Evolutionary conservation across 345 rosid species (phyloP), one percentile per base, ranked within the genome.

Genomic region (Tarenaya hassleriana): DNA sequence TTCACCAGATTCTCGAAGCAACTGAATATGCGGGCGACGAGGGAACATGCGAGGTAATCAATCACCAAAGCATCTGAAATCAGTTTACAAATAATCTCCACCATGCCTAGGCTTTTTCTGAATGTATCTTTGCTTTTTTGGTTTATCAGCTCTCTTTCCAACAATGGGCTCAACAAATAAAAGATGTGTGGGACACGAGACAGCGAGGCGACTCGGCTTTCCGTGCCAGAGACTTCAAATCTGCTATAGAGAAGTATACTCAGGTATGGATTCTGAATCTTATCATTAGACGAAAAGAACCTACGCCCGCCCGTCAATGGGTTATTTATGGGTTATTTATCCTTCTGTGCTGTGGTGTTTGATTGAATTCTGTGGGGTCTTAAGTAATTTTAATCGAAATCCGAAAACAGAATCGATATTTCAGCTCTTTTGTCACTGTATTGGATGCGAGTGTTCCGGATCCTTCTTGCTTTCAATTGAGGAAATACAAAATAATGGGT

Each of bases 81-180:
- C n/a, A n/a, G 29, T 24, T 2, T 24, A 24, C 2, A 13, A 55
- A 21, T 45, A 47, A n/a, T 52, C 16, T 37, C 10, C 31, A 19
- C 10, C 31, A 19, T 58, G 7, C 56, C 48, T 45, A 9, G 20
- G 4, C 17, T 31, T 7, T 7, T 39, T 59, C 53, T 55, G 15
- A 62, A 46, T 50, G 14, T 33, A 34, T 40, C 8, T 65, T n/a
- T 62, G 15, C 24, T 12, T 41, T 19, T 45, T 51, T 34, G 46
- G 24, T 42, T 67, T 16, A 63, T 24, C 63, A 81, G 90, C 71
- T 87, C 56, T 91, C 96, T 40, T 91, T 91, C 60, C 96, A 91
- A 75, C 96, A 91, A 72, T 90, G 96, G 98, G 68, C 92, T 27
- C 89, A 91, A 61, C 86, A 80, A 55, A 91, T 87, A 58, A 79